These are phyloP conservation scores for Eimeria mitis DNA, from an alignment of 169 alveolate genomes.

Conservation along the genomic window DNA sequence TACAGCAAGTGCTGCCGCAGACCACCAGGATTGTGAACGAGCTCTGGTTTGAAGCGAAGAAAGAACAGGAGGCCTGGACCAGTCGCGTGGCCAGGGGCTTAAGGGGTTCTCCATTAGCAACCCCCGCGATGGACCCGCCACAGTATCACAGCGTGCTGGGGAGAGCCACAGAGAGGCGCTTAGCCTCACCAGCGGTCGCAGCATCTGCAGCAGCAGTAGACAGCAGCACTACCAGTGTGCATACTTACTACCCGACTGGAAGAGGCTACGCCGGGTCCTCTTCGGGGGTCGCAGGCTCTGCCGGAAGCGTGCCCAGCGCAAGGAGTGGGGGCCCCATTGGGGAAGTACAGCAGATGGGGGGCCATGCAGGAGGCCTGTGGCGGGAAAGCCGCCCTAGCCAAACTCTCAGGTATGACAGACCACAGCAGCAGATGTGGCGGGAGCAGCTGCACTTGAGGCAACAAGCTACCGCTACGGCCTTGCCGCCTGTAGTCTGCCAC, in stretches of 20 bases:
- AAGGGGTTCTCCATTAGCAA: constrained; percentile 2
- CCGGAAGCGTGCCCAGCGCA: background rate
- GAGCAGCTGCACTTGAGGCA: constrained; percentile 44
- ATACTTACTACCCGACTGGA: background rate
- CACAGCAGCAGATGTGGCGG: constrained; percentile 40
- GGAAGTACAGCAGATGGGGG: background rate
- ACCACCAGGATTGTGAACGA: constrained; percentile 48
- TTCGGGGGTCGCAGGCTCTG: background rate
- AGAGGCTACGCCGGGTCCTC: background rate
- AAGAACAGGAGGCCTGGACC: constrained; percentile 64
- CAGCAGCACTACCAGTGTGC: constrained; percentile 1
- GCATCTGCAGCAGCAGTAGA: constrained; percentile 34
- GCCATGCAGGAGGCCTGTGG: constrained; percentile 12
- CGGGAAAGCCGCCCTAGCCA: constrained; percentile 50
- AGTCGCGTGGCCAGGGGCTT: constrained; percentile 22
- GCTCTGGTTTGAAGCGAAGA: constrained; percentile 52
- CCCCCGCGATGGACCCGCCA: constrained; percentile 27
- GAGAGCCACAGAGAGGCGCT: constrained; percentile 2
- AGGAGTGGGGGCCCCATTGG: background rate
- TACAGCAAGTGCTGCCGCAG: constrained; percentile 65
- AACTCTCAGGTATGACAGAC: constrained; percentile 14
- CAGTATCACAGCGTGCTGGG: constrained; percentile 19
- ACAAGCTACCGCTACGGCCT: background rate
- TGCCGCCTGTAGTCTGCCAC: constrained; percentile 19
- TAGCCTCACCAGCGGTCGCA: background rate